Percentiles rank a stretch among this genome's conserved stretches.
phyloP scores from a whole-genome alignment of 257 asterid genomes.

The Ilex asprella region DNA sequence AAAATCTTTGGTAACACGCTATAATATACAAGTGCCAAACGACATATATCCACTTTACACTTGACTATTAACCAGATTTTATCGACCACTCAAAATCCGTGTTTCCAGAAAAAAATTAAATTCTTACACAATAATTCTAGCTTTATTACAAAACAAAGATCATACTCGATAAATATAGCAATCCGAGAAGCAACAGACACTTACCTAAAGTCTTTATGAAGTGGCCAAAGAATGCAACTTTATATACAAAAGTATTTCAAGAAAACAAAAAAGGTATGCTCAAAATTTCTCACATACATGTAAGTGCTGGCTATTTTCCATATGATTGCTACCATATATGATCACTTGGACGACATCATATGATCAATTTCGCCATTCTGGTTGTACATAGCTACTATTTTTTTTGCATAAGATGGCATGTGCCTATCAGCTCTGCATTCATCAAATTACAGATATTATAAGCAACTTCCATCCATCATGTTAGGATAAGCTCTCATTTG shows the following conservation, averaged over 20 bases:
- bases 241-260: slow-evolving; percentile 3
- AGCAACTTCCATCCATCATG: slow-evolving; percentile 1
- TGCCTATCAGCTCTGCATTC: slow-evolving; percentile 82
- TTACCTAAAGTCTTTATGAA: too few relatives aligned
- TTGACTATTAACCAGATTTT: too few relatives aligned
- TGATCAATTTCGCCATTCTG: slow-evolving; percentile 82
- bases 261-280: not conserved
- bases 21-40: too few relatives aligned
- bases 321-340: slow-evolving; percentile 11
- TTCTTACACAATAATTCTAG: too few relatives aligned
- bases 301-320: slow-evolving; percentile 9
- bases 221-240: too few relatives aligned
- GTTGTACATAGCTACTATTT: slow-evolving; percentile 76
- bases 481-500: not conserved
- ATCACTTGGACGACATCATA: slow-evolving; percentile 59
- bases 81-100: too few relatives aligned
- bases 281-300: slow-evolving; percentile 13
- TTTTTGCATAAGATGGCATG: slow-evolving; percentile 82
- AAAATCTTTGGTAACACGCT: too few relatives aligned
- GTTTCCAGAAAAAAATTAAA: too few relatives aligned
- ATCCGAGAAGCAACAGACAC: too few relatives aligned
- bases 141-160: too few relatives aligned
- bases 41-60: too few relatives aligned
- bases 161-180: too few relatives aligned
- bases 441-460: slow-evolving; percentile 5